Percentiles rank a stretch among this genome's conserved stretches.
These are phyloP conservation scores for Allomyces javanicus DNA, from an alignment of 192 early-diverging fungal species.

Conservation along the genomic window DNA sequence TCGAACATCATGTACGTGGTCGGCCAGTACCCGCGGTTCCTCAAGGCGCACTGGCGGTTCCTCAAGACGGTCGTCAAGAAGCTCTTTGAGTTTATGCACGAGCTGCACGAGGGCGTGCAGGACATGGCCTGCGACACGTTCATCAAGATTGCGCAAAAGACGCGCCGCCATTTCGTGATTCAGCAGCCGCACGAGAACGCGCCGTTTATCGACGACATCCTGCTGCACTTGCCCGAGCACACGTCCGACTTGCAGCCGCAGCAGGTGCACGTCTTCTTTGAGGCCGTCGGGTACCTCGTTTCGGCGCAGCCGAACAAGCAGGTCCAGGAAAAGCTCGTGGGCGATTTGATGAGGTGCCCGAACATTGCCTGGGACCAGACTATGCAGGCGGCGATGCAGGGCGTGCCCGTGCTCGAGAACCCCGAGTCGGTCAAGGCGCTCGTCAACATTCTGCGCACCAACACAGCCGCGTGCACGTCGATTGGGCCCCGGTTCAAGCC, in stretches of 20 bases:
- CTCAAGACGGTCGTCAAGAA: constrained; percentile 99
- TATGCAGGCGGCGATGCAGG: constrained; percentile 47
- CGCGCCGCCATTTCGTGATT: constrained; percentile 82
- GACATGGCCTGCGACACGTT: constrained; percentile 99
- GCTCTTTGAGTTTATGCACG: constrained; percentile 99
- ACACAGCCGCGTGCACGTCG: constrained; percentile 75
- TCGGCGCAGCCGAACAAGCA: constrained; percentile 64
- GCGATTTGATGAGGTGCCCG: background rate
- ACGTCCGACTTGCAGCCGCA: constrained; percentile 78
- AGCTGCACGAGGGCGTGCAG: constrained; percentile 95
- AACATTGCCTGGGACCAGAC: constrained; percentile 51
- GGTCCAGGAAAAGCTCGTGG: background rate
- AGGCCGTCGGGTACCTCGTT: constrained; percentile 96
- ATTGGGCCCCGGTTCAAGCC: constrained; percentile 71
- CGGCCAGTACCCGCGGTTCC: constrained; percentile 99
- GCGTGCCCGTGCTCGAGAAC: constrained; percentile 47
- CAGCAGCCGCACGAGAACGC: constrained; percentile 73
- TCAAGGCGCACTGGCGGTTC: constrained; percentile 99
- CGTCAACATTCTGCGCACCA: constrained; percentile 84
- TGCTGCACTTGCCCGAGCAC: constrained; percentile 53
- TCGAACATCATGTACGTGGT: constrained; percentile 99
- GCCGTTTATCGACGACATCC: constrained; percentile 95
- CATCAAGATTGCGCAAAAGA: constrained; percentile 97
- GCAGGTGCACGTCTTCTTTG: constrained; percentile 96
- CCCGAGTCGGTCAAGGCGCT: constrained; percentile 73